Conservation (phyloP, 352 stramenopile genomes). For the Pythium sukuiense region DNA sequence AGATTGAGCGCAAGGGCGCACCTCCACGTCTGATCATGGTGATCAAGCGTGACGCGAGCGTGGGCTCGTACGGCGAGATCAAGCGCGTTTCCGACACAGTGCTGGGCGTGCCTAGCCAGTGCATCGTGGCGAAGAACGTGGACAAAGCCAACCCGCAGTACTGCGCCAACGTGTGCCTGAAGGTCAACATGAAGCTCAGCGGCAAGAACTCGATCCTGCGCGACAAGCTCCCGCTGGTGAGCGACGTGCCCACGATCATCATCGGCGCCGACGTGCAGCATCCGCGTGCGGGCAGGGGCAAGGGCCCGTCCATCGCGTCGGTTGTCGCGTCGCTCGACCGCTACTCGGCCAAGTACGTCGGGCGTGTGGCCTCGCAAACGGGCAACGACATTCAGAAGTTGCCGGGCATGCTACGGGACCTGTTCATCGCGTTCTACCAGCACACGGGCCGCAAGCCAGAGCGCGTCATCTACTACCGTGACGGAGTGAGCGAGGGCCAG, state of each 20-base stretch:
- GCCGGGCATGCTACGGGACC: slow-evolving; percentile 59
- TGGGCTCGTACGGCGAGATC: slow-evolving; percentile 35
- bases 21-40: slow-evolving; percentile 36
- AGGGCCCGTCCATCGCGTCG: slow-evolving; percentile 44
- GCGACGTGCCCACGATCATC: slow-evolving; percentile 37
- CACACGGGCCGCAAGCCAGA: slow-evolving; percentile 72
- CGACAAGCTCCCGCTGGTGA: slow-evolving; percentile 34
- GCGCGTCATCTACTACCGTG: slow-evolving; percentile 84
- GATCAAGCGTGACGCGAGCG: slow-evolving; percentile 29
- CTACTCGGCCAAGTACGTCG: slow-evolving; percentile 39
- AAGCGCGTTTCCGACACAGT: slow-evolving; percentile 45
- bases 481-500: slow-evolving; percentile 85
- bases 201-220: slow-evolving; percentile 39
- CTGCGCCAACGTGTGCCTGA: slow-evolving; percentile 41
- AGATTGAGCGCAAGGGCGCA: slow-evolving; percentile 33
- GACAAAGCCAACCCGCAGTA: slow-evolving; percentile 35
- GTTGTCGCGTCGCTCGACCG: slow-evolving; percentile 58
- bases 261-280: slow-evolving; percentile 61
- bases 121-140: slow-evolving; percentile 40
- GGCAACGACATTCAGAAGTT: slow-evolving; percentile 46
- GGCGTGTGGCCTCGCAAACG: slow-evolving; percentile 37
- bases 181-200: slow-evolving; percentile 49
- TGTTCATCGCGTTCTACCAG: slow-evolving; percentile 79
- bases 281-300: slow-evolving; percentile 40
- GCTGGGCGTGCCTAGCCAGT: slow-evolving; percentile 47